A percentile compares a stretch with the other conserved stretches of the same genome.
These are phyloP conservation scores for Trichaptum fuscoviolaceum DNA, from an alignment of 768 basidiomycete species.

Conservation along the genomic window DNA sequence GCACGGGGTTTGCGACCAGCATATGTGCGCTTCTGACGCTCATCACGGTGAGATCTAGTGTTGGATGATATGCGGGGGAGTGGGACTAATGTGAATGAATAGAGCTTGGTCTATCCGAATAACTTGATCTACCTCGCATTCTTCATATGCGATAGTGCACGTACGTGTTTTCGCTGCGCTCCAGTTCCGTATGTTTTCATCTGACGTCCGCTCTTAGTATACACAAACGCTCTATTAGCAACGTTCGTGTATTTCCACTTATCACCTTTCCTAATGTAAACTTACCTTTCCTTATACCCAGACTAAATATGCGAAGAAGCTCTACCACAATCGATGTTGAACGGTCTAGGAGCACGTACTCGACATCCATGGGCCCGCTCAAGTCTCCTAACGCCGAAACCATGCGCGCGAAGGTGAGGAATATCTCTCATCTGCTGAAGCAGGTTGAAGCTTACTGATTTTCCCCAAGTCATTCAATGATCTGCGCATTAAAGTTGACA, in stretches of 20 bases:
- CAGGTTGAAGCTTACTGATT: background rate
- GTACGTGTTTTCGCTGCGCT: background rate
- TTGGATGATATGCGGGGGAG: background rate
- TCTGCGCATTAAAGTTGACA: background rate
- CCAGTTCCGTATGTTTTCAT: no score
- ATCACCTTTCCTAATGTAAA: background rate
- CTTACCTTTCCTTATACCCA: background rate
- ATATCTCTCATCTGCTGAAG: background rate
- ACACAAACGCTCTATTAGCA: background rate
- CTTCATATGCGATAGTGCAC: background rate
- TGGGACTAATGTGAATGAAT: background rate
- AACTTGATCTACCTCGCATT: background rate
- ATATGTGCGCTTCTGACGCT: background rate
- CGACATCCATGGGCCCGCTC: background rate
- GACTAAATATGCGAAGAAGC: background rate
- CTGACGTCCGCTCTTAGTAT: background rate
- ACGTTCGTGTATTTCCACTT: background rate
- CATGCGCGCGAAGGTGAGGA: background rate
- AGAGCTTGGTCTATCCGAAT: background rate
- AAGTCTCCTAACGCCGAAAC: background rate
- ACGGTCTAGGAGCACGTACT: background rate
- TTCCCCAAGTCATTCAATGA: background rate
- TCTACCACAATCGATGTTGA: background rate
- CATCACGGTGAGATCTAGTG: background rate
- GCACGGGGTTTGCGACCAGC: background rate